Evolutionary conservation across 2,329 filamentous ascomycete species (phyloP), one percentile per base, ranked within the genome.

Genomic region (Penicillium crustosum): DNA sequence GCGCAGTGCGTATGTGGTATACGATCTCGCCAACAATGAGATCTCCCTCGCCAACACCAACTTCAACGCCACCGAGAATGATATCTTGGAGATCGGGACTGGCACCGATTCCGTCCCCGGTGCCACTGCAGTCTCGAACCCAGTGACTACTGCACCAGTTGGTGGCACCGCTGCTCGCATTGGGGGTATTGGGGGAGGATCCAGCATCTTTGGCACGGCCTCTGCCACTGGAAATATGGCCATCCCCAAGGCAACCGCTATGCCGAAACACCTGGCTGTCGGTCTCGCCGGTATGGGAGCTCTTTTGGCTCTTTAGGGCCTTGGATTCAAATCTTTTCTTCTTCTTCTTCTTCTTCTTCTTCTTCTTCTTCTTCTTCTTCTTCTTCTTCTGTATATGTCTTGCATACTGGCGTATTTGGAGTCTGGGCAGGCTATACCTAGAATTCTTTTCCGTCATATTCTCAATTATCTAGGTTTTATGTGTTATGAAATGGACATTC

Each of bases 1-100:
- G 17, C 82, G 84, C 55, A 83, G 79, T 54, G 84, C 84, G 2
- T 87, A 87, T 66, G 83, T 86, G 44, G 85, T 87, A 2, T 87
- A 86, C 70, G 84, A 87, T 59, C 75, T 87, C 15, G 71, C 70
- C 21, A 83, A 82, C 70, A 86, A 87, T 68, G 77, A 85, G 67
- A 85, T 87, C 63, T 83, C 81, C 2, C 72, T 87, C 21, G 85
- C 84, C 3, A 83, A 84, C 64, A 86, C 85, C 3, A 81, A 81
- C 60, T 86, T 86, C 77, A 85, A 86, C 67, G 75, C 81, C 8
- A 82, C 81, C 0, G 63, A 65, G 5, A 66, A 72, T 48, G 76
- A 82, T 59, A 71, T 87, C 47, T 58, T 81, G 57, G 84, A 86
- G 64, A 87, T 87, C 54, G 75, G 77, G 8, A 76, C 75, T 17